Base-by-base conservation (phyloP, 208 protist species). In the Acanthamoeba castellanii region DNA sequence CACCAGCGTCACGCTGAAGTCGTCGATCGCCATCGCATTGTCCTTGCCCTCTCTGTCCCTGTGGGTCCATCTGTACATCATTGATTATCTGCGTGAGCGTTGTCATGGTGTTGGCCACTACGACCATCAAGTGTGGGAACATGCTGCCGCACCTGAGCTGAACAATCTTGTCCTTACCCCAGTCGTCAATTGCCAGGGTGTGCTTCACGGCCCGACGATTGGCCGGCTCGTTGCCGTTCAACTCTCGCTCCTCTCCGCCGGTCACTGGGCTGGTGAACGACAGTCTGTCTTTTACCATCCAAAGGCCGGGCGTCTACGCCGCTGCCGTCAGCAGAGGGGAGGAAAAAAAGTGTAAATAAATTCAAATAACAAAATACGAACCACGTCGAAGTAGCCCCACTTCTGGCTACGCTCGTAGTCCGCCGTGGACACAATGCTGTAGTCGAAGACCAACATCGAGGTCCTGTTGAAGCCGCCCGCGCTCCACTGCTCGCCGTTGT, bases 241-340 rank as follows among this genome's bases (percentile, higher is more conserved):
- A 27, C 13, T 9, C 74, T 4, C 74, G 74, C 74, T 82, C 74
- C 6, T 50, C 37, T 16, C 74, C 74, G 9, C 74, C 74, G 2
- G 3, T n/a, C 8, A 82, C 74, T 5, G 74, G 74, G 22, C 42
- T 82, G 6, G 45, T 52, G 74, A 82, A 82, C n/a, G 34, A 42
- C 42, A 82, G 74, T n/a, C 25, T 27, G 32, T 82, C 74, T 34
- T 82, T 82, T 13, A 82, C 74, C 74, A 82, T 82, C 74, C 74
- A 82, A 6, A 55, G 74, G 16, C 74, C 74, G 14, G 74, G 74
- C 32, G 74, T 82, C 74, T 82, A 5, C n/a, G 18, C 9, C 13
- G 22, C 27, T 25, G 55, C 55, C 55, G 37, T 37, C 37, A 37
- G 37, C 37, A 37, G 37, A 37, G n/a, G n/a, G n/a, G n/a, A 57